These are phyloP conservation scores for Alternaria tenuissima DNA, from an alignment of 2,329 filamentous ascomycete species.

Conservation along the genomic window DNA sequence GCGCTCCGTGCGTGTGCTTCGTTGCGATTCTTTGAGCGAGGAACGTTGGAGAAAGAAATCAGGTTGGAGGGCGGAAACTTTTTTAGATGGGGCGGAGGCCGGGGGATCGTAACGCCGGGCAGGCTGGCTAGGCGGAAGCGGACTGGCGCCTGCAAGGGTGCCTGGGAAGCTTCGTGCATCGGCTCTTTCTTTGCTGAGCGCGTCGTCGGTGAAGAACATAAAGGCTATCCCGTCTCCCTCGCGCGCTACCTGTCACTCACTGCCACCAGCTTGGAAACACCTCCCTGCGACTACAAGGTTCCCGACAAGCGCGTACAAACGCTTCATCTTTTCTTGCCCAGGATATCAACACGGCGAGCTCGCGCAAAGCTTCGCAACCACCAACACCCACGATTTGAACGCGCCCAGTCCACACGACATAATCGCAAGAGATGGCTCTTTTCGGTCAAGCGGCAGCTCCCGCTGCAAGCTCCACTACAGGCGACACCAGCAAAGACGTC, in stretches of 20 bases:
- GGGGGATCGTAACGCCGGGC: slow-evolving; percentile 28
- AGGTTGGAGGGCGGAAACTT: slow-evolving; percentile 25
- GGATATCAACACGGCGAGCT: slow-evolving; percentile 19
- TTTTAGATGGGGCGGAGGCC: slow-evolving; percentile 26
- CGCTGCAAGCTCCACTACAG: slow-evolving; percentile 74
- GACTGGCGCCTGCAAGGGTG: slow-evolving; percentile 39
- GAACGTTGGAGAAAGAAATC: slow-evolving; percentile 66
- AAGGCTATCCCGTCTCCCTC: slow-evolving; percentile 16
- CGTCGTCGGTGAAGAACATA: slow-evolving; percentile 23
- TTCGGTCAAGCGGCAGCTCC: slow-evolving; percentile 65
- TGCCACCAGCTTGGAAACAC: neutral
- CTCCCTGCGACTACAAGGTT: neutral
- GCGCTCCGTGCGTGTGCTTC: slow-evolving; percentile 91
- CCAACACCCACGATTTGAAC: slow-evolving; percentile 7
- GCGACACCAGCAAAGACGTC: slow-evolving; percentile 91
- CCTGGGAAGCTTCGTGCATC: slow-evolving; percentile 35
- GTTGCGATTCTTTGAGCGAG: slow-evolving; percentile 99
- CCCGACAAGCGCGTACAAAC: slow-evolving; percentile 15
- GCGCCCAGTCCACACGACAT: slow-evolving; percentile 14
- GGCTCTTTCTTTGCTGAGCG: slow-evolving; percentile 30
- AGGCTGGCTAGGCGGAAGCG: slow-evolving; percentile 40
- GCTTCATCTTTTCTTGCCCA: slow-evolving; percentile 1
- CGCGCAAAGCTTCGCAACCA: slow-evolving; percentile 33
- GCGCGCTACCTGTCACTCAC: slow-evolving; percentile 6
- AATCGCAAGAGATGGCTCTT: slow-evolving; percentile 62